Conservation (phyloP, 2,329 filamentous ascomycete genomes). For the Orbilia javanica region DNA sequence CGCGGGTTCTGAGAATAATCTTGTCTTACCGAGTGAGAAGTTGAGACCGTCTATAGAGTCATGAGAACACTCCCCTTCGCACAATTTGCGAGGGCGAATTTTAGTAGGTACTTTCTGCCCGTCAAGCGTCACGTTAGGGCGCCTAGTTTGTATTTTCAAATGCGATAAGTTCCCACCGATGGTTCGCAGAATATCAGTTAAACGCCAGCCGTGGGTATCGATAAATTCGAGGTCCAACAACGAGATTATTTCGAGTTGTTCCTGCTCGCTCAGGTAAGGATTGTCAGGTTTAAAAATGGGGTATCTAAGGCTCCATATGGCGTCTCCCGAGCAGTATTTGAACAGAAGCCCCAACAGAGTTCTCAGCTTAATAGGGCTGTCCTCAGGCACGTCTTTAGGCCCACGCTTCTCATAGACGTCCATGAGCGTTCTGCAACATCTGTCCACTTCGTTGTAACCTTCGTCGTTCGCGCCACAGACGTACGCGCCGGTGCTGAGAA, state of each 20-base stretch:
- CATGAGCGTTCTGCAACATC: background rate
- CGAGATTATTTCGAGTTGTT: background rate
- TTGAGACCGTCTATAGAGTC: no score
- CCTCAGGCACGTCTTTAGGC: no score
- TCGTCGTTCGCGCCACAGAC: background rate
- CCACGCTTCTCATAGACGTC: background rate
- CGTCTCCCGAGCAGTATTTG: background rate
- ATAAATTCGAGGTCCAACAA: background rate
- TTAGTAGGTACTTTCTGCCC: no score
- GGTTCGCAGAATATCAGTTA: background rate
- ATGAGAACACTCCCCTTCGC: no score
- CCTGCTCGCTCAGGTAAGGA: background rate
- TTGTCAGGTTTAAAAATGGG: background rate
- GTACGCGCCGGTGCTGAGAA: background rate
- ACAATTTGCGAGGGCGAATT: no score
- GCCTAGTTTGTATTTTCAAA: background rate
- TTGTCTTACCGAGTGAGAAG: no score
- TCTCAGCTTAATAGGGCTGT: no score
- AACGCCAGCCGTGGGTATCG: slow-evolving; percentile 4
- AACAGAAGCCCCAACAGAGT: background rate
- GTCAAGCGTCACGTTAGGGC: no score
- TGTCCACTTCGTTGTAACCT: slow-evolving; percentile 16
- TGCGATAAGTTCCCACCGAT: background rate
- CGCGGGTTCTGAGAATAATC: no score
- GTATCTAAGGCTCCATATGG: background rate